Evolutionary conservation across 768 basidiomycete genomes (phyloP).

Genomic region (Leucosporidium creatinivorum): DNA sequence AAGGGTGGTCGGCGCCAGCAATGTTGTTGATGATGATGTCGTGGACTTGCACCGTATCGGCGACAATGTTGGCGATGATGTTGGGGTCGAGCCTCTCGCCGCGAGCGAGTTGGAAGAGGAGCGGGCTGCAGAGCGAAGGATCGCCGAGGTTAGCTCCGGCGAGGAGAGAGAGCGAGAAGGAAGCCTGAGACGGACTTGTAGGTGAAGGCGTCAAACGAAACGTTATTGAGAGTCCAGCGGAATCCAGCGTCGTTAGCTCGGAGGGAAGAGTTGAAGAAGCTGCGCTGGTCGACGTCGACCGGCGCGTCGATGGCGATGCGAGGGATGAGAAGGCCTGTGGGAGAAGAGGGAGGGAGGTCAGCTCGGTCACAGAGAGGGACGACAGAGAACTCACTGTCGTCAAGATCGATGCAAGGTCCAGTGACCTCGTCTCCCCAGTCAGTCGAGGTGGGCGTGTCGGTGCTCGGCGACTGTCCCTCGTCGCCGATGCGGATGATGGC

Average conservation of each 20-base stretch:
- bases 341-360: not conserved
- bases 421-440: constrained; percentile 10
- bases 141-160: not conserved
- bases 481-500: constrained; percentile 11
- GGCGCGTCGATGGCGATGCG: constrained; percentile 3
- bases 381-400: not conserved
- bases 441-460: not conserved
- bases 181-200: not conserved
- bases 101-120: constrained; percentile 7
- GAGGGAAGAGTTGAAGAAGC: constrained; percentile 3
- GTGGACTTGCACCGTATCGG: not conserved
- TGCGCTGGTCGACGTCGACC: not conserved
- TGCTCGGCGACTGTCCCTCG: not conserved
- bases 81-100: not conserved
- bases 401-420: constrained; percentile 7
- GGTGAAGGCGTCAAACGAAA: not conserved
- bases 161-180: too few relatives aligned
- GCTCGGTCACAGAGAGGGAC: too few relatives aligned
- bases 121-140: not conserved
- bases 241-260: not conserved
- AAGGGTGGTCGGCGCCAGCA: constrained; percentile 7
- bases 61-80: not conserved
- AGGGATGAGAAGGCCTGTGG: not conserved
- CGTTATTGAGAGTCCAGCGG: constrained; percentile 10
- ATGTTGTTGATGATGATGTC: constrained; percentile 5